These are phyloP conservation scores for Beauveria brongniartii DNA, from an alignment of 2,329 filamentous ascomycete genomes.

Conservation along the genomic window DNA sequence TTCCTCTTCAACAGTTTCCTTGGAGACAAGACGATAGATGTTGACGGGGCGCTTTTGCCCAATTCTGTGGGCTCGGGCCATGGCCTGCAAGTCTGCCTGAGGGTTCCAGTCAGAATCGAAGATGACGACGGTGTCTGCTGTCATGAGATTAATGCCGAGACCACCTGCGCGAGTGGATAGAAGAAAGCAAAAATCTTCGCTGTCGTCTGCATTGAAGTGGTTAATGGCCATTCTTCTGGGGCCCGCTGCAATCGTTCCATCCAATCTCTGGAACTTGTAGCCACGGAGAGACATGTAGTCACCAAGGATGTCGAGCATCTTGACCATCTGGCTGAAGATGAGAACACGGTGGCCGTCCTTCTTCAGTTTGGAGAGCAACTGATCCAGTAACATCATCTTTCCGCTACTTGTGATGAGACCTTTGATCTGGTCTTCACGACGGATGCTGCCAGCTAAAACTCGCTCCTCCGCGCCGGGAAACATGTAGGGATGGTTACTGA, in stretches of 20 bases:
- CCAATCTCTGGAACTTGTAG: constrained; percentile 91
- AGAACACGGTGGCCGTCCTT: constrained; percentile 90
- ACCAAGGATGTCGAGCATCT: constrained; percentile 91
- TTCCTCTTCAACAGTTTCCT: constrained; percentile 97
- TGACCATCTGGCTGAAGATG: constrained; percentile 99
- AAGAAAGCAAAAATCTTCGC: constrained; percentile 92
- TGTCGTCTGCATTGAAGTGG: constrained; percentile 95
- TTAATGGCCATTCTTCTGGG: constrained; percentile 91
- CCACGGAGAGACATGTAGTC: constrained; percentile 89
- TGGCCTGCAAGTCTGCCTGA: constrained; percentile 93
- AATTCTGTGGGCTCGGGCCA: constrained; percentile 96
- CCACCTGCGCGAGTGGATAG: constrained; percentile 93
- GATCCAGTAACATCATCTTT: constrained; percentile 98
- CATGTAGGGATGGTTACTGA: constrained; percentile 98
- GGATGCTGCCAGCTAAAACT: constrained; percentile 69
- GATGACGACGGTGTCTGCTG: constrained; percentile 92
- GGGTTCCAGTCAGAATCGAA: constrained; percentile 99
- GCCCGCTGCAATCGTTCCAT: constrained; percentile 86
- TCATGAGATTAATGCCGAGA: constrained; percentile 98
- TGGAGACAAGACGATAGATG: constrained; percentile 92
- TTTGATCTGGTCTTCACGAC: constrained; percentile 85
- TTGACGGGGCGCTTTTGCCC: constrained; percentile 94
- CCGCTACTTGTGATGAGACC: constrained; percentile 93
- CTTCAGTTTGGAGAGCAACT: constrained; percentile 87
- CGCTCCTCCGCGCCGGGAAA: constrained; percentile 90